Base-by-base conservation (phyloP, 108 stramenopile species). In the Skeletonema costatum region DNA sequence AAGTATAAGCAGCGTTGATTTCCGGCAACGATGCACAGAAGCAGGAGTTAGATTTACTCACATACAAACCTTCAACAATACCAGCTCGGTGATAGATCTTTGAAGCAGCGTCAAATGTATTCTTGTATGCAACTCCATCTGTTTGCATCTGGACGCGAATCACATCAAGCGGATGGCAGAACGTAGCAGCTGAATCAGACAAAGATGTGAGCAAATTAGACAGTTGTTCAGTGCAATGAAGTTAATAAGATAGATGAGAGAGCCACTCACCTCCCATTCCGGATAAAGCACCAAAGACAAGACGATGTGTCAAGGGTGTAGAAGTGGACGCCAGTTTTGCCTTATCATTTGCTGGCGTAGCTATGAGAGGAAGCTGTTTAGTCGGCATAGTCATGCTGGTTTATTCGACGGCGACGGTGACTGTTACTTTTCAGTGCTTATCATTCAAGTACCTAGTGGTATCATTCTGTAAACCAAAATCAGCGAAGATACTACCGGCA, bases 61-160 rank as follows among this genome's bases (percentile, higher is more conserved):
- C 79, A 48, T 80, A 80, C 31, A 80, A 58, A 38, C 79, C 79
- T 32, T 80, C 60, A 2, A 70, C 21, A 16, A 80, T 53, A 60
- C 79, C 79, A 30, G 66, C 66, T 31, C 79, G 41, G 30, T 53
- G 25, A 38, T 80, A 75, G 56, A 80, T 80, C 16, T 71, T 60
- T 9, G 59, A 5, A 2, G 67, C 79, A 17, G 79, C 79, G 51
- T 80, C 79, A 17, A 80, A 30, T 0, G 79, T 68, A 30, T 50
- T 65, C 17, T 60, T 74, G 79, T 72, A 80, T 19, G 74, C 60
- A 25, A 33, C 60, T 21, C 79, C 79, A 31, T 32, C 67, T 21
- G 74, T 75, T 56, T 80, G 79, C 79, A 80, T 80, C 48, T 80
- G 79, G 7, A 80, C 74, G 5, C 79, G 32, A n/a, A 80, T 65